Conservation (phyloP, 2,329 filamentous ascomycete species). For the Calonectria pteridis region DNA sequence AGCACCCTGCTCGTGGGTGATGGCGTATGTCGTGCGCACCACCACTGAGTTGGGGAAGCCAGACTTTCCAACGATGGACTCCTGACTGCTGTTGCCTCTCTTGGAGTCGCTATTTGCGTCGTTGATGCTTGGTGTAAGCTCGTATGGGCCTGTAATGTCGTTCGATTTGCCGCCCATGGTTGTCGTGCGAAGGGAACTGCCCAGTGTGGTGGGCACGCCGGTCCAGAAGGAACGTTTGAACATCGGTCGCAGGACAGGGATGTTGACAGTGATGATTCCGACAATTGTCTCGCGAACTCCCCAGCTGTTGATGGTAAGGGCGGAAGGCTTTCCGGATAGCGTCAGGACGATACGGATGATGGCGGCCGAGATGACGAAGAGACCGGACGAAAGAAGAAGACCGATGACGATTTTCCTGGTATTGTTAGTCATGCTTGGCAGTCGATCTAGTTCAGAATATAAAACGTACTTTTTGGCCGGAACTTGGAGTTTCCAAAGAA, state of each 20-base stretch:
- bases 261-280: constrained; percentile 54
- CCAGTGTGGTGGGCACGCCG: background rate
- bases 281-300: constrained; percentile 51
- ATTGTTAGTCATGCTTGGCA: background rate
- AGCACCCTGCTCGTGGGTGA: constrained; percentile 15
- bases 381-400: constrained; percentile 41
- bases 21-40: constrained; percentile 28
- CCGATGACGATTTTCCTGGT: constrained; percentile 42
- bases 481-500: constrained; percentile 40
- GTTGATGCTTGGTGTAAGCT: constrained; percentile 31
- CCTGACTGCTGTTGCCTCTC: constrained; percentile 25
- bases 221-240: constrained; percentile 34
- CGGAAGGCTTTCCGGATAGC: constrained; percentile 37
- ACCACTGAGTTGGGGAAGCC: constrained; percentile 25
- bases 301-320: constrained; percentile 42
- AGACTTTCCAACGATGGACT: constrained; percentile 26
- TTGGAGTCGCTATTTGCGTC: constrained; percentile 1
- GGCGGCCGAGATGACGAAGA: constrained; percentile 45
- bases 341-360: constrained; percentile 39
- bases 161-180: constrained; percentile 19
- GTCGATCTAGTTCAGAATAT: fast-evolving
- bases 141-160: constrained; percentile 27
- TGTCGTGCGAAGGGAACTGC: constrained; percentile 13
- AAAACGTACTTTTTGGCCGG: constrained; percentile 32
- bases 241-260: constrained; percentile 30